Evolutionary conservation across 225 moss, liverwort and hornwort genomes (phyloP), one percentile per base, ranked within the genome.

Genomic region (Thuidium tamariscinum): DNA sequence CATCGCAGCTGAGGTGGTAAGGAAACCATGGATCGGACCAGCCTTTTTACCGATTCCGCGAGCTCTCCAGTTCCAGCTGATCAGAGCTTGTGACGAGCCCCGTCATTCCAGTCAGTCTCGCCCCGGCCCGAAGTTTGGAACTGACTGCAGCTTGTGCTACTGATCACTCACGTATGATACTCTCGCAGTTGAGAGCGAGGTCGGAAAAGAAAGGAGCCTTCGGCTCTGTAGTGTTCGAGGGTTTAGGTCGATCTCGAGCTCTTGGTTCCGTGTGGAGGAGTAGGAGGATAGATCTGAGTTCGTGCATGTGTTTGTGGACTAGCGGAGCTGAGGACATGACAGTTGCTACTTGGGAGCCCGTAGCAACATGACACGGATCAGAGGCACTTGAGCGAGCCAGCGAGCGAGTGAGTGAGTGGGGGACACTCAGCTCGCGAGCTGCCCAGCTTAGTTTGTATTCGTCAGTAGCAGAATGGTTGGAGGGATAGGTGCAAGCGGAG

Each of bases 91-190:
- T 54, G 2, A 2, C 57, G 41, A 30, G 70, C 23, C 3, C 1
- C 39, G 11, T 1, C 13, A 3, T n/a, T 37, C 44, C 67, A 56
- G n/a, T 34, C 67, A 56, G n/a, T 34, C 66, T 42, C 34, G 11
- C 30, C 67, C 51, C 7, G 4, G 4, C 2, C 0, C 12, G 0
- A n/a, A n/a, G 68, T 13, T 46, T 7, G 57, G 3, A 15, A 18
- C 77, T 10, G 51, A 9, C 65, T 16, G 77, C 52, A 15, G 41
- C 52, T 21, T 54, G 55, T 11, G 39, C 27, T 25, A 8, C 30
- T 77, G 66, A 84, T 77, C 76, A 12, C 32, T 57, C 29, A 3
- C 7, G 5, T n/a, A n/a, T n/a, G n/a, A n/a, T 4, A 11, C 57
- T 44, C 27, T 6, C 62, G 64, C 52, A 39, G 63, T 63, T 5